Percentiles rank a stretch among this genome's conserved stretches.
Evolutionary conservation across 805 yeast genomes (phyloP).

Genomic region (Yarrowia bubula): DNA sequence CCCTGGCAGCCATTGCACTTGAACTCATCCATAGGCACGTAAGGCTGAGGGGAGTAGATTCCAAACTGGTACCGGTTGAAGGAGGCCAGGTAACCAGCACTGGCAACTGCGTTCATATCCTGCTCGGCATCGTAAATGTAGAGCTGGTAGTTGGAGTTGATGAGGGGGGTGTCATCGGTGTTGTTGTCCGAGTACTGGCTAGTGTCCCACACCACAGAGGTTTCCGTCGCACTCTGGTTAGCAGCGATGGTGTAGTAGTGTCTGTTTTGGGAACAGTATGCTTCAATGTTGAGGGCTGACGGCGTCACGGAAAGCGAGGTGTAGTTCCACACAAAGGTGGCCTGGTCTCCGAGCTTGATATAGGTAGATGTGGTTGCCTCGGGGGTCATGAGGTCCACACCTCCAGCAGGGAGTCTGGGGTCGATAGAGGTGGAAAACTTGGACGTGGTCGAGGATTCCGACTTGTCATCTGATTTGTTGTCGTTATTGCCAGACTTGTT

Average conservation of each 20-base stretch:
- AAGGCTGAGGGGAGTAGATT: conserved; percentile 42
- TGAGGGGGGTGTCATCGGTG: conserved; percentile 29
- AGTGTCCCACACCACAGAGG: conserved; percentile 42
- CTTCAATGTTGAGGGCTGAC: conserved; percentile 41
- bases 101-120: conserved; percentile 35
- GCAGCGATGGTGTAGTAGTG: conserved; percentile 42
- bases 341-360: conserved; percentile 41
- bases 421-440: conserved; percentile 36
- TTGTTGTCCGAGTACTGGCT: conserved; percentile 34
- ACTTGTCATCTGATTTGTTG: background rate
- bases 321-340: conserved; percentile 44
- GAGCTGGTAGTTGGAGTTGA: conserved; percentile 42
- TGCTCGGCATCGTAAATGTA: conserved; percentile 40
- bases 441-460: conserved; percentile 30
- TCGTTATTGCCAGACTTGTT: background rate
- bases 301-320: conserved; percentile 42
- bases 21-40: conserved; percentile 33
- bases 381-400: conserved; percentile 40
- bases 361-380: conserved; percentile 40
- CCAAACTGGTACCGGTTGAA: conserved; percentile 39
- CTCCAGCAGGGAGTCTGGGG: conserved; percentile 42
- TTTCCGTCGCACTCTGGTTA: conserved; percentile 37
- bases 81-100: conserved; percentile 41
- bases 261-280: conserved; percentile 40
- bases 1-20: conserved; percentile 19